Evolutionary conservation across 352 stramenopile species (phyloP), one percentile per base, ranked within the genome.

Genomic region (Aphanomyces stellatus): DNA sequence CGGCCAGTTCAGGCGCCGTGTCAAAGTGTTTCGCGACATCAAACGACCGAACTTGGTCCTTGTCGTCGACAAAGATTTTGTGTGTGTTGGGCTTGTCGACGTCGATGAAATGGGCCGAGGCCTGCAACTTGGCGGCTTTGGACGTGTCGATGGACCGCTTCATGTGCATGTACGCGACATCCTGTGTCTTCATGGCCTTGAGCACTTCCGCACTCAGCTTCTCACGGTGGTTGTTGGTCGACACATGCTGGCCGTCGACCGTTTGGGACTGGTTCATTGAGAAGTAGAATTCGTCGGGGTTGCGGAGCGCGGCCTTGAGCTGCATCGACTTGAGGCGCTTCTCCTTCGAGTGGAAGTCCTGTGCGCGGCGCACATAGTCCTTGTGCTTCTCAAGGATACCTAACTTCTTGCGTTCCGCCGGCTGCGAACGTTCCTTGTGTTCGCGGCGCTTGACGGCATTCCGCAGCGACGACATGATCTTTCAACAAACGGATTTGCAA

Each of bases 241-340:
- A 90, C 28, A 89, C 67, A 73, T 93, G 83, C 31, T 91, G 76
- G 53, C 84, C 84, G n/a, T 70, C 71, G 53, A 89, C 77, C 7
- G 90, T 97, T 70, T 85, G 72, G 5, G 78, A 74, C 42, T 79
- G 85, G 53, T 96, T 81, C 97, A 99, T 99, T 25, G 83, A 87
- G 77, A 98, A 98, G 78, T 99, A 99, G 77, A 99, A 99, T 83
- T 99, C 97, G 77, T 99, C 97, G 13, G 96, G 96, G 74, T 99
- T 99, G 65, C 93, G 83, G 76, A 98, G 88, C n/a, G 90, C 73
- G 22, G 93, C 95, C 73, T 98, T 98, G 53, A 85, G 73, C 55
- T 93, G 76, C 72, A 99, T 85, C 34, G 74, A 77, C 67, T 87
- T 83, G 28, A 99, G 77, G 15, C 79, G 75, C 60, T 91, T 74